These are phyloP conservation scores for Berkeleyomyces basicola DNA, from an alignment of 2,329 filamentous ascomycete species.

Conservation along the genomic window DNA sequence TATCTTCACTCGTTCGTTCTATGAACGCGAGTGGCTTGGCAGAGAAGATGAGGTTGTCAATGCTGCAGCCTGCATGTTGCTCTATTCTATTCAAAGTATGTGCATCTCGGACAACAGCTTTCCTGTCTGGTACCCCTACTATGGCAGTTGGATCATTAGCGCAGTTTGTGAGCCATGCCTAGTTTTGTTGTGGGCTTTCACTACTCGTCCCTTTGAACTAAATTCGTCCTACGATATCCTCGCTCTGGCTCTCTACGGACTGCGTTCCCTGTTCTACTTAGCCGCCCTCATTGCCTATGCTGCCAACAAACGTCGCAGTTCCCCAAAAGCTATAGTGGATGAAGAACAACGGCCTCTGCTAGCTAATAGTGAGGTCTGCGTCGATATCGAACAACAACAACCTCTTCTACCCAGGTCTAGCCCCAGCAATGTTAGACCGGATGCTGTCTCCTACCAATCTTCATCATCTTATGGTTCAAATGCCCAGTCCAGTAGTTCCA, in stretches of 20 bases:
- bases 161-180: conserved; percentile 38
- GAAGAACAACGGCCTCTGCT: conserved; percentile 44
- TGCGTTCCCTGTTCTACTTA: conserved; percentile 5
- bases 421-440: background rate
- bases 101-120: conserved; percentile 33
- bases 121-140: conserved; percentile 45
- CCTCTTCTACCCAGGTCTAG: background rate
- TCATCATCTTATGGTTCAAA: conserved; percentile 8
- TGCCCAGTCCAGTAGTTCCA: conserved; percentile 8
- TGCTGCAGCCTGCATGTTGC: conserved; percentile 42
- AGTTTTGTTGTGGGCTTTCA: conserved; percentile 18
- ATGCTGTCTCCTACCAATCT: background rate
- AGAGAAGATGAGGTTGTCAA: conserved; percentile 37
- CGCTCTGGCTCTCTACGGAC: background rate
- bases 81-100: conserved; percentile 45
- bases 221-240: conserved; percentile 1
- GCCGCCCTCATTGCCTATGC: background rate
- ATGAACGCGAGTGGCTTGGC: conserved; percentile 24
- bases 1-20: conserved; percentile 23
- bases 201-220: background rate
- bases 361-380: conserved; percentile 15
- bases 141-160: conserved; percentile 44
- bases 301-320: background rate
- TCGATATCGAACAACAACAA: background rate
- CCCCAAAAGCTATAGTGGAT: conserved; percentile 22